These are phyloP conservation scores for Mycena chlorophos DNA, from an alignment of 768 basidiomycete species.

Conservation along the genomic window DNA sequence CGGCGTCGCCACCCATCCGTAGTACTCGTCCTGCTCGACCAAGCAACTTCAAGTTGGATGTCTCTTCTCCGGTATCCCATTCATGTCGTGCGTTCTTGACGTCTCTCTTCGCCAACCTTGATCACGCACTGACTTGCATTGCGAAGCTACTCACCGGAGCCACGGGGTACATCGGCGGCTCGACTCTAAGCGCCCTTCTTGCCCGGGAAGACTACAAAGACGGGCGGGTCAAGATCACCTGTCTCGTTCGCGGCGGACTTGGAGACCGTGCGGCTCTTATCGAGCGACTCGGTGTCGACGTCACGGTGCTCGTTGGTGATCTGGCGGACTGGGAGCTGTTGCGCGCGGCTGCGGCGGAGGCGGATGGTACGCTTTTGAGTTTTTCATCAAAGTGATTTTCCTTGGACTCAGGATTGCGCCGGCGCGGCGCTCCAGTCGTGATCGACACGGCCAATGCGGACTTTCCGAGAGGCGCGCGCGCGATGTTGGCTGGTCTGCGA, in stretches of 20 bases:
- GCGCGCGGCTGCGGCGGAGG: slow-evolving; percentile 7
- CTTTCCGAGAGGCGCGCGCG: slow-evolving; percentile 5
- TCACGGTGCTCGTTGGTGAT: slow-evolving; percentile 14
- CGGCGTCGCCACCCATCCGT: too few species aligned
- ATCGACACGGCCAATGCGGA: slow-evolving; percentile 21
- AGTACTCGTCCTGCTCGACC: too few species aligned
- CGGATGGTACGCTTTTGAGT: slow-evolving; percentile 4
- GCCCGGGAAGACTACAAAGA: slow-evolving; percentile 8
- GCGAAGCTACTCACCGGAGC: slow-evolving; percentile 17
- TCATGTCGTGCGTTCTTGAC: too few species aligned
- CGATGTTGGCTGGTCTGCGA: slow-evolving; percentile 18
- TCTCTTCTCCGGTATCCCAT: too few species aligned
- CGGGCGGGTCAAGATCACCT: slow-evolving; percentile 16
- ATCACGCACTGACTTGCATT: neutral
- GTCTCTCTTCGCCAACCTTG: too few species aligned
- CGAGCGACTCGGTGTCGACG: slow-evolving; percentile 11
- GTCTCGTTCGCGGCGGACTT: slow-evolving; percentile 18
- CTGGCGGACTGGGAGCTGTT: slow-evolving; percentile 14
- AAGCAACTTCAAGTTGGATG: too few species aligned
- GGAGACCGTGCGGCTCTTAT: slow-evolving; percentile 5
- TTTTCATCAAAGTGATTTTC: neutral
- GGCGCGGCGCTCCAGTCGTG: slow-evolving; percentile 1
- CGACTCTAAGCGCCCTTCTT: slow-evolving; percentile 6
- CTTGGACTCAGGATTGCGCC: neutral
- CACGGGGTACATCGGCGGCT: slow-evolving; percentile 20